Conservation (phyloP, 1,284 basidiomycete species). For the Schizophyllum amplum region DNA sequence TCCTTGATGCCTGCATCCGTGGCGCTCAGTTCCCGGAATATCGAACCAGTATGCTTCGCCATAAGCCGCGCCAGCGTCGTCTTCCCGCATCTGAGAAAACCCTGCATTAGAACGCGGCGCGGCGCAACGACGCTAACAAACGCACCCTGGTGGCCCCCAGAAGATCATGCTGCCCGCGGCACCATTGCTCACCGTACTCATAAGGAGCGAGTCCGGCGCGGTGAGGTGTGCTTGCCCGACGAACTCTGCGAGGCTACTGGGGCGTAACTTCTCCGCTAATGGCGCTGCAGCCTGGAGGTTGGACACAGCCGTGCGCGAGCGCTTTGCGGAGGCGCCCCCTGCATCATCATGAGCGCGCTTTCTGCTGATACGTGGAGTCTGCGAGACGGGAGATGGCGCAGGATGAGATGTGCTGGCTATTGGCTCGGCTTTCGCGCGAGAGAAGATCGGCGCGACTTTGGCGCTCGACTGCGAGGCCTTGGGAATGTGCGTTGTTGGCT, state of each 20-base stretch:
- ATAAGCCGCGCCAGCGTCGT: conserved; percentile 74
- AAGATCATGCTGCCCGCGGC: conserved; percentile 56
- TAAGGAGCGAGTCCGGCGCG: conserved; percentile 43
- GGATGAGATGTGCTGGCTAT: neutral
- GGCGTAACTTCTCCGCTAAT: conserved; percentile 60
- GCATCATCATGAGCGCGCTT: neutral
- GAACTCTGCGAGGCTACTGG: conserved; percentile 51
- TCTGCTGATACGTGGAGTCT: neutral
- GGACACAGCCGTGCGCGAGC: neutral
- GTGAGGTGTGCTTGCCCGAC: conserved; percentile 63
- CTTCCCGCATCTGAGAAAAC: conserved; percentile 52
- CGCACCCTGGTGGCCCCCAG: conserved; percentile 72
- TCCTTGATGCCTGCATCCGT: conserved; percentile 73
- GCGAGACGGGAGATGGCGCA: neutral
- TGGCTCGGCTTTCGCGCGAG: neutral
- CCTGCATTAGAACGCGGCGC: neutral
- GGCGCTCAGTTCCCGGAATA: conserved; percentile 73
- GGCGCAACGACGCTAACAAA: conserved; percentile 13
- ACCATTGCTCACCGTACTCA: conserved; percentile 37
- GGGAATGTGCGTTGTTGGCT: neutral
- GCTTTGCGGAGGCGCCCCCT: neutral
- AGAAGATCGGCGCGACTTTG: neutral
- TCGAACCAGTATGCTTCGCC: conserved; percentile 48
- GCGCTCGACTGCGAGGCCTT: neutral
- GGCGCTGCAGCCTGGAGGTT: conserved; percentile 36